Percentiles rank a stretch among this genome's conserved stretches.
phyloP scores from a whole-genome alignment of 1,139 yeast species.

The Geotrichum histeridarum region DNA sequence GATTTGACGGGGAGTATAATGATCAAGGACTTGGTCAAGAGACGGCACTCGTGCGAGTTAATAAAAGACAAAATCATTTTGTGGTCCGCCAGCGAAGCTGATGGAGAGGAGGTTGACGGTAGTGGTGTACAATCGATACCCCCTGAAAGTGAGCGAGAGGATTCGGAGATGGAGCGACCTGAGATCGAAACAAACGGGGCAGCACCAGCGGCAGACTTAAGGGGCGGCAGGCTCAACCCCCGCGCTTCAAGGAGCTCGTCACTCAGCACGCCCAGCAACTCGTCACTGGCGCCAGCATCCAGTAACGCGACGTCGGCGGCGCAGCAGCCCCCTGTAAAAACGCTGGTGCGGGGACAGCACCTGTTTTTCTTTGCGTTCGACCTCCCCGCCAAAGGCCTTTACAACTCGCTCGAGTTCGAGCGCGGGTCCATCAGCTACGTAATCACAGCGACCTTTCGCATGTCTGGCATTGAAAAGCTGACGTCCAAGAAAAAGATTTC shows the following conservation, averaged over 20 bases:
- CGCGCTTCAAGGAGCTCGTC: background rate
- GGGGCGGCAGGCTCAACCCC: background rate
- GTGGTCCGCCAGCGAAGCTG: conserved; percentile 49
- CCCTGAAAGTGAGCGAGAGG: background rate
- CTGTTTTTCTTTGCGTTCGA: conserved; percentile 78
- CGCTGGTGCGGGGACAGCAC: conserved; percentile 61
- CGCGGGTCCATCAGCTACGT: conserved; percentile 73
- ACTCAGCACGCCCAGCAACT: background rate
- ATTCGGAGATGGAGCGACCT: background rate
- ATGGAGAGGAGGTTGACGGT: conserved; percentile 15
- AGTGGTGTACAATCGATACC: background rate
- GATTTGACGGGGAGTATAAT: conserved; percentile 32
- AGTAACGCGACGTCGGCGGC: conserved; percentile 19
- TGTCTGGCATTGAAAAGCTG: conserved; percentile 28
- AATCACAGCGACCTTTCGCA: conserved; percentile 52
- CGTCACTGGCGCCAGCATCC: conserved; percentile 14
- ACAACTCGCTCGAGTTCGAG: conserved; percentile 76
- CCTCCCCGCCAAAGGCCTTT: conserved; percentile 64
- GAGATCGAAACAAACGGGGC: background rate
- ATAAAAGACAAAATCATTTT: conserved; percentile 62
- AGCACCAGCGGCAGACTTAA: background rate
- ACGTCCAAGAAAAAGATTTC: conserved; percentile 45
- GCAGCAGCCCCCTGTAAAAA: conserved; percentile 8
- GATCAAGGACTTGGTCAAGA: conserved; percentile 43
- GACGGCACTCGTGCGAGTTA: conserved; percentile 39